Base-by-base conservation (phyloP, 202 grass and related monocot genomes). In the Digitaria exilis region DNA sequence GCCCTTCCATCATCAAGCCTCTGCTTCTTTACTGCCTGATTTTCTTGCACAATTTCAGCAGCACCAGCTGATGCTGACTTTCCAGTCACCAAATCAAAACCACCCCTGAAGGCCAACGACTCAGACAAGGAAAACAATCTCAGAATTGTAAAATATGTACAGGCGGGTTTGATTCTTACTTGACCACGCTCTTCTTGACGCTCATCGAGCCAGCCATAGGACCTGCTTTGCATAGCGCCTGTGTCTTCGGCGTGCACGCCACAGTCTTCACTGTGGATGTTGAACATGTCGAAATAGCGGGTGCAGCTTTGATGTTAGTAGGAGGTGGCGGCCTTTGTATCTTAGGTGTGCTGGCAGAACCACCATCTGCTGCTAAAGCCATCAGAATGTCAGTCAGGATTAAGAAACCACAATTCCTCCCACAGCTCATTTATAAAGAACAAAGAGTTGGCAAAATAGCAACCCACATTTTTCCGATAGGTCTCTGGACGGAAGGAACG, bases 21-120 rank as follows among this genome's bases (percentile, higher is more conserved):
- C 80, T 99, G 97, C 72, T 82, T 99, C 71, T 99, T 99, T 37
- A 99, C 75, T 3, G 97, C 93, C 69, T 99, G 97, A 54, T 96
- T 91, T 75, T 99, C 89, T 31, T 94, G 91, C 11, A 78, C 57
- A 79, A 99, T 81, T 48, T 92, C 93, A 87, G 74, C 56, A 29
- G 50, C 72, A 58, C 58, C 68, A 44, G 37, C 6, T 63, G 54
- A 54, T 57, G 75, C 79, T 7, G 37, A 5, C 79, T 86, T 94
- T 68, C 52, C 71, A 5, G 65, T 14, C 29, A 60, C 54, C 59
- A 65, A 48, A 62, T 75, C 71, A 22, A 60, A 42, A 48, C 46
- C 10, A 25, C 28, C 67, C 84, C 92, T 94, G 45, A 69, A 7
- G 65, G 30, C 14, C 5, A 56, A 84, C 34, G 67, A 68, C 35